These are phyloP conservation scores for Hymenoscyphus occultus DNA, from an alignment of 2,329 filamentous ascomycete genomes.

Conservation along the genomic window DNA sequence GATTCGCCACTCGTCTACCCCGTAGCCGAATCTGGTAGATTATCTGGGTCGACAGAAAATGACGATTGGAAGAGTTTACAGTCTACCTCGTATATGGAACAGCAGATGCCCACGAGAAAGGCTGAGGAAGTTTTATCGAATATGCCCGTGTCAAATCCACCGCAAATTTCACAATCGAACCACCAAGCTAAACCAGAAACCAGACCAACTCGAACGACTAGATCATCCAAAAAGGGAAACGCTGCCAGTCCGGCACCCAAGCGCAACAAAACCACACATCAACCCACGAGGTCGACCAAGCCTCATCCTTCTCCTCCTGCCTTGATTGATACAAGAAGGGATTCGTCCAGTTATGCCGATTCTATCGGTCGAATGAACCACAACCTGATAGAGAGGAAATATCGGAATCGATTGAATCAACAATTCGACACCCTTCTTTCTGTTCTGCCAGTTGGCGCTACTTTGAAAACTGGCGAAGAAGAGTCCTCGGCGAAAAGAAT, in stretches of 20 bases:
- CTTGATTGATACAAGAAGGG: background rate
- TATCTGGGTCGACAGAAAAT: background rate
- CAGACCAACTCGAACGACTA: background rate
- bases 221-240: constrained; percentile 6
- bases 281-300: background rate
- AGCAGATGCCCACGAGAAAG: background rate
- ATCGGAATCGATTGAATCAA: constrained; percentile 20
- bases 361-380: constrained; percentile 13
- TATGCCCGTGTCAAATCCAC: background rate
- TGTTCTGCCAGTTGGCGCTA: constrained; percentile 9
- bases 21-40: background rate
- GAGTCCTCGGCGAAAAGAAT: constrained; percentile 16
- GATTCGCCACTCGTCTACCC: background rate
- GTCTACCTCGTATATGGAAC: background rate
- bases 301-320: background rate
- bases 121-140: background rate
- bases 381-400: constrained; percentile 21
- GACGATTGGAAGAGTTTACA: background rate
- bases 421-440: constrained; percentile 22
- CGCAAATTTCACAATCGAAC: background rate
- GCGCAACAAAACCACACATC: background rate
- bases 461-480: background rate
- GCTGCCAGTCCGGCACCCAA: background rate
- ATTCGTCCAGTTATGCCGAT: background rate
- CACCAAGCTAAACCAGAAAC: background rate